A percentile compares a stretch with the other conserved stretches of the same genome.
phyloP scores from a whole-genome alignment of 257 asterid species.

The Galeopsis tetrahit region DNA sequence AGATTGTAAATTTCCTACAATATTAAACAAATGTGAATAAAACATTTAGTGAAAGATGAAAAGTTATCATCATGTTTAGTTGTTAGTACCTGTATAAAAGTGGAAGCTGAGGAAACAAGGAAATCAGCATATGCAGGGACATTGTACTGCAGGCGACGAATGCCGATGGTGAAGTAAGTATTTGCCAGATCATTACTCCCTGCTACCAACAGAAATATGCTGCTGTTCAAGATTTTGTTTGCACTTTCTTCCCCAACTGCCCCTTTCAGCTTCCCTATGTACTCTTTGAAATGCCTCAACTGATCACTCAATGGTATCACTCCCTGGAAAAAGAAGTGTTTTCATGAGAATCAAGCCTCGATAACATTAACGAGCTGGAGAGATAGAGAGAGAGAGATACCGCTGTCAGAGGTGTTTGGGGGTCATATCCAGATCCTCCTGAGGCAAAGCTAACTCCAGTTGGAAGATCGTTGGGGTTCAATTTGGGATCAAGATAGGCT shows the following conservation, averaged over 20 bases:
- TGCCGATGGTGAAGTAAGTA: slow-evolving; percentile 63
- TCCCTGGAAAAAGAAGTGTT: slow-evolving; percentile 38
- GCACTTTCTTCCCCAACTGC: slow-evolving; percentile 57
- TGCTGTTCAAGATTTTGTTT: slow-evolving; percentile 45
- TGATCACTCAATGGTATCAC: slow-evolving; percentile 62
- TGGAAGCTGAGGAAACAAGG: slow-evolving; percentile 59
- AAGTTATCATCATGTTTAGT: too few relatives aligned
- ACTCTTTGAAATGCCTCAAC: slow-evolving; percentile 61
- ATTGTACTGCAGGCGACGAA: slow-evolving; percentile 46
- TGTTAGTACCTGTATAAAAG: slow-evolving; percentile 55
- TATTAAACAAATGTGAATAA: neutral
- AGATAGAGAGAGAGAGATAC: neutral
- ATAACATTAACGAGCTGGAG: too few relatives aligned
- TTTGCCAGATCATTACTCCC: slow-evolving; percentile 87
- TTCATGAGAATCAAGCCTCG: too few relatives aligned
- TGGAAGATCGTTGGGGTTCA: slow-evolving; percentile 51
- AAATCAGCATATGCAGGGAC: slow-evolving; percentile 63
- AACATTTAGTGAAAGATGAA: neutral
- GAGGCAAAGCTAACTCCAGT: slow-evolving; percentile 95
- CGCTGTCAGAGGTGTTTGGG: slow-evolving; percentile 45
- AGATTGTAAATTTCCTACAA: slow-evolving; percentile 50
- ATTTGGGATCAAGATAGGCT: slow-evolving; percentile 68
- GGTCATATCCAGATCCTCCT: slow-evolving; percentile 83
- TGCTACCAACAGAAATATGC: slow-evolving; percentile 56
- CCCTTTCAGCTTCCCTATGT: slow-evolving; percentile 57